Conservation (phyloP, 345 rosid species). For the Eucalyptus sp. region DNA sequence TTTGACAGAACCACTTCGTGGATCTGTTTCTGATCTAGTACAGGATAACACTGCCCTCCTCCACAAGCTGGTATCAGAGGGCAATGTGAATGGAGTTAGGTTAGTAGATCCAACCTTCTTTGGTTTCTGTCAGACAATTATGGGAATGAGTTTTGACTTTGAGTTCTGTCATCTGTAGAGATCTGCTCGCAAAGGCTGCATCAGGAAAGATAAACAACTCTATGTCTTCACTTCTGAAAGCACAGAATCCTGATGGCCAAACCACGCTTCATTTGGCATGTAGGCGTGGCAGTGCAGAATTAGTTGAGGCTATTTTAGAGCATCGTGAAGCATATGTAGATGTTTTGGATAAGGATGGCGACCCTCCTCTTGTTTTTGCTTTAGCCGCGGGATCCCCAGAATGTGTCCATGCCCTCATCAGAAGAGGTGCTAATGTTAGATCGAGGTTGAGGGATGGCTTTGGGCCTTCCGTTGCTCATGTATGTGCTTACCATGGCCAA, state of each 20-base stretch:
- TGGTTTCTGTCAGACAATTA: not conserved
- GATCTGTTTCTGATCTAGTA: slow-evolving; percentile 34
- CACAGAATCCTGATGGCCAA: slow-evolving; percentile 89
- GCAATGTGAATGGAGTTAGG: slow-evolving; percentile 77
- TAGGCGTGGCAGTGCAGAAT: slow-evolving; percentile 85
- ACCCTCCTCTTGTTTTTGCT: slow-evolving; percentile 98
- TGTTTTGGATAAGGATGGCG: slow-evolving; percentile 89
- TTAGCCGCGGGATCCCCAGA: slow-evolving; percentile 96
- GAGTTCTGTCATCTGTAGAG: slow-evolving; percentile 27
- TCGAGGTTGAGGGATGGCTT: slow-evolving; percentile 82
- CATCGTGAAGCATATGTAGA: slow-evolving; percentile 63
- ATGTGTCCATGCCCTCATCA: slow-evolving; percentile 85
- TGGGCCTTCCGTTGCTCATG: slow-evolving; percentile 96
- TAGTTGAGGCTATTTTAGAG: slow-evolving; percentile 72
- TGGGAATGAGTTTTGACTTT: not conserved
- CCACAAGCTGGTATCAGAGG: slow-evolving; percentile 69
- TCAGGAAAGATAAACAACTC: slow-evolving; percentile 35
- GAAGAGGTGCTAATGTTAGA: slow-evolving; percentile 71
- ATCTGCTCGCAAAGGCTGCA: slow-evolving; percentile 70
- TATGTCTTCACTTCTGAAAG: slow-evolving; percentile 53
- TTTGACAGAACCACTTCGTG: slow-evolving; percentile 33
- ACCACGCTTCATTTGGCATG: slow-evolving; percentile 96
- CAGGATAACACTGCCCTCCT: slow-evolving; percentile 49
- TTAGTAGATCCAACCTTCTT: slow-evolving; percentile 16
- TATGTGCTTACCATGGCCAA: slow-evolving; percentile 97